Evolutionary conservation across 345 rosid species (phyloP).

Genomic region (Eucalyptus grandis): DNA sequence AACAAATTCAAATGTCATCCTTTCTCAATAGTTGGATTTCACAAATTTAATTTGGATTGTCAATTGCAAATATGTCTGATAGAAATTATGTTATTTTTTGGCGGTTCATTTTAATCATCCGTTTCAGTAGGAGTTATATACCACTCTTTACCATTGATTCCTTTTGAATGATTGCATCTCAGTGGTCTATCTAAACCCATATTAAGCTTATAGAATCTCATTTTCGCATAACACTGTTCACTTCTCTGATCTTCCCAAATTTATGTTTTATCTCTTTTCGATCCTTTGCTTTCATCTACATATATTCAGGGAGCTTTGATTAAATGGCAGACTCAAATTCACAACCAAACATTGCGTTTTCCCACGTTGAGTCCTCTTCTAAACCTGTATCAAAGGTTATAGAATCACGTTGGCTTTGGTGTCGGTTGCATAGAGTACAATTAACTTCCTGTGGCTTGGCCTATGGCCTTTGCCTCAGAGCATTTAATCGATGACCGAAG

Average conservation of each 20-base stretch:
- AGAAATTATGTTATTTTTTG: fast-evolving
- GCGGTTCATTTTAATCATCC: too few relatives aligned
- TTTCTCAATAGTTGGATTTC: too few relatives aligned
- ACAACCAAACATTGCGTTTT: not conserved
- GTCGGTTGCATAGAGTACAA: not conserved
- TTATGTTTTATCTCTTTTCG: fast-evolving
- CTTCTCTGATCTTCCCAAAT: too few relatives aligned
- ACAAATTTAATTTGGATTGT: fast-evolving
- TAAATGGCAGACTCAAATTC: not conserved
- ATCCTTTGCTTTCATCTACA: not conserved
- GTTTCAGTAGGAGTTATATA: fast-evolving
- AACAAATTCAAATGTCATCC: not conserved
- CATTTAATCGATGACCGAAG: not conserved
- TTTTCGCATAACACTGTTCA: fast-evolving
- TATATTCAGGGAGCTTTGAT: not conserved
- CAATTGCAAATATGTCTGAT: fast-evolving
- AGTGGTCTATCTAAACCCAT: fast-evolving
- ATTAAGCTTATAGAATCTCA: not conserved
- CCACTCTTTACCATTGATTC: fast-evolving
- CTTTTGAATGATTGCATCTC: not conserved
- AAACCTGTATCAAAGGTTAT: too few relatives aligned
- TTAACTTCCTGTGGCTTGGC: not conserved
- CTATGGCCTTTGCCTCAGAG: not conserved
- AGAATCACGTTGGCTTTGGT: too few relatives aligned
- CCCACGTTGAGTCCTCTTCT: not conserved